These are phyloP conservation scores for Yamadazyma mexicana DNA, from an alignment of 1,139 yeast species.

Conservation along the genomic window DNA sequence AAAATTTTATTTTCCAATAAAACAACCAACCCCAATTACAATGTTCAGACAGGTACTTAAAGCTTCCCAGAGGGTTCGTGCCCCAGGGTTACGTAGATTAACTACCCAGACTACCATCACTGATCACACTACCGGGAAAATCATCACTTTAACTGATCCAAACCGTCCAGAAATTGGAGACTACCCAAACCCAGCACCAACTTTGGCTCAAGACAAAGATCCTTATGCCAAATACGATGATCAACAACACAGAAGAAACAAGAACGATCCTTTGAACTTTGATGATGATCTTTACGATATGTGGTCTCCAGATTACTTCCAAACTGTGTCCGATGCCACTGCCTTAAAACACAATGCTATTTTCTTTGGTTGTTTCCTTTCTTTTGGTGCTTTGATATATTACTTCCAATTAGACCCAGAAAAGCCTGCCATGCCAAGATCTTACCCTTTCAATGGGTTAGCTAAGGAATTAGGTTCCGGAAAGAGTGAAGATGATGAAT, in stretches of 20 bases:
- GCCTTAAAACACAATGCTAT: constrained; percentile 56
- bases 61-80: constrained; percentile 8
- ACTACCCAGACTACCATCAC: constrained; percentile 41
- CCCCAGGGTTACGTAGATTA: constrained; percentile 22
- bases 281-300: constrained; percentile 75
- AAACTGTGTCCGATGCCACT: constrained; percentile 56
- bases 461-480: constrained; percentile 73
- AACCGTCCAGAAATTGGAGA: constrained; percentile 46
- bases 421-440: constrained; percentile 74
- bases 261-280: constrained; percentile 68
- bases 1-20: constrained; percentile 4
- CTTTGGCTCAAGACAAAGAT: constrained; percentile 62
- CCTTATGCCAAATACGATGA: constrained; percentile 79
- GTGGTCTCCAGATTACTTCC: constrained; percentile 85
- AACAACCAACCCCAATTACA: constrained; percentile 1
- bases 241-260: constrained; percentile 78
- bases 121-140: constrained; percentile 43
- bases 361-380: constrained; percentile 57
- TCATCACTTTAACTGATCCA: constrained; percentile 46
- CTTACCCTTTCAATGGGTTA: constrained; percentile 73
- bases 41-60: constrained; percentile 16
- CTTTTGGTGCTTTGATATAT: constrained; percentile 55
- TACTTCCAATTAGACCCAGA: constrained; percentile 67
- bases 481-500: constrained; percentile 44
- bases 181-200: constrained; percentile 41